A percentile compares a stretch with the other conserved stretches of the same genome.
phyloP scores from a whole-genome alignment of 2,329 filamentous ascomycete species.

The Apiospora sp. region DNA sequence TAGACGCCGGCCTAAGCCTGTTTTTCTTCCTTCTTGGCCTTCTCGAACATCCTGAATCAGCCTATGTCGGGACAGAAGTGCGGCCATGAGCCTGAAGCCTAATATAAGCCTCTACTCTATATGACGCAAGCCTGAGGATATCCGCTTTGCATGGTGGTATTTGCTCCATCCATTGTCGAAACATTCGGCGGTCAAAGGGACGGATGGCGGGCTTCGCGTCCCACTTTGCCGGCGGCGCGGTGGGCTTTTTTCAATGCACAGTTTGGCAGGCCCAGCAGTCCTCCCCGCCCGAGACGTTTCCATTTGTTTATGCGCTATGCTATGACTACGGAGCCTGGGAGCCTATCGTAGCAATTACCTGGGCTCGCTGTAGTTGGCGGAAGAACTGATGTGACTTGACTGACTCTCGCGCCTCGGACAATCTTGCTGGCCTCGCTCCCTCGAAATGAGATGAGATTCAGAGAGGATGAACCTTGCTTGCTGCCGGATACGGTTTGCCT shows the following conservation, averaged over 20 bases:
- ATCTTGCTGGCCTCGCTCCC: not conserved
- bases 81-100: not conserved
- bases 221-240: not conserved
- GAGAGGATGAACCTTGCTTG: not conserved
- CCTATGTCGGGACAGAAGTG: not conserved
- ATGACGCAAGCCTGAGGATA: slow-evolving; percentile 12
- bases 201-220: slow-evolving; percentile 12
- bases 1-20: not conserved
- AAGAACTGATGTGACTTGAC: not conserved
- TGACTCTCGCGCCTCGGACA: not conserved
- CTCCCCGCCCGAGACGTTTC: slow-evolving; percentile 18
- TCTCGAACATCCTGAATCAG: not conserved
- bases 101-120: slow-evolving; percentile 18
- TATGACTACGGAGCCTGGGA: not conserved
- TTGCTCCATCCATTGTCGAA: slow-evolving; percentile 16
- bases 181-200: slow-evolving; percentile 14
- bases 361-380: not conserved
- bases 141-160: slow-evolving; percentile 10
- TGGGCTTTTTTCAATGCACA: slow-evolving; percentile 16
- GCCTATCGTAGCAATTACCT: not conserved
- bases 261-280: slow-evolving; percentile 1
- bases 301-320: slow-evolving; percentile 17
- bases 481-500: not conserved
- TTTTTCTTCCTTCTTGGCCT: not conserved
- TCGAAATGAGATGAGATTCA: too few species aligned